phyloP scores from a whole-genome alignment of 352 stramenopile species.

The Globisporangium okanoganense region DNA sequence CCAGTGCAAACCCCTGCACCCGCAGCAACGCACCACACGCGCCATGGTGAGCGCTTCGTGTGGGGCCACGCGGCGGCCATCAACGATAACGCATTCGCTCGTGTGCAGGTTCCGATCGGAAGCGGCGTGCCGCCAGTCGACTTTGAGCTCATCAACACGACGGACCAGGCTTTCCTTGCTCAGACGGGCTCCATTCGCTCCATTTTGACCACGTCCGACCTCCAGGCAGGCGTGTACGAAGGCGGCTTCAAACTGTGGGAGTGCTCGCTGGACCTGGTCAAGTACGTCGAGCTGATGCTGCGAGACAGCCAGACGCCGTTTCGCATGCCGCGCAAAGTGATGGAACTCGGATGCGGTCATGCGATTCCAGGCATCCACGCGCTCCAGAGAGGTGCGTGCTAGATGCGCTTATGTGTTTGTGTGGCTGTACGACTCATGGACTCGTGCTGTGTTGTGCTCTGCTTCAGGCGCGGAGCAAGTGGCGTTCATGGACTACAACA shows the following conservation, averaged over 20 bases:
- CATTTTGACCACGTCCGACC: slow-evolving; percentile 69
- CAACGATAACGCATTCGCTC: slow-evolving; percentile 19
- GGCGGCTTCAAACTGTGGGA: slow-evolving; percentile 88
- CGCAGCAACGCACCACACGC: slow-evolving; percentile 21
- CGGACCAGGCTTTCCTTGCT: slow-evolving; percentile 37
- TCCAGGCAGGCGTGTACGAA: slow-evolving; percentile 81
- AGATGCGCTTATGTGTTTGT: neutral
- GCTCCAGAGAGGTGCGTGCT: slow-evolving; percentile 45
- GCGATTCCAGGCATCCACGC: slow-evolving; percentile 74
- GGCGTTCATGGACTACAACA: slow-evolving; percentile 87
- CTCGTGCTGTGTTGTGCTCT: neutral
- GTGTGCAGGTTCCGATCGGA: slow-evolving; percentile 26
- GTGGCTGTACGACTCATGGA: neutral
- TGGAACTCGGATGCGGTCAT: slow-evolving; percentile 81
- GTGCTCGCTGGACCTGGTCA: slow-evolving; percentile 70
- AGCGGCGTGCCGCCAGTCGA: slow-evolving; percentile 15
- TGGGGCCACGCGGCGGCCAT: slow-evolving; percentile 19
- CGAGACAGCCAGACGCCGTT: slow-evolving; percentile 11
- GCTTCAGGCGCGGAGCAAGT: slow-evolving; percentile 49
- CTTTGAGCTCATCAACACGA: slow-evolving; percentile 70
- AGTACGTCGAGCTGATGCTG: slow-evolving; percentile 34
- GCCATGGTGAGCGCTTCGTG: slow-evolving; percentile 49
- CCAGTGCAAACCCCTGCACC: neutral
- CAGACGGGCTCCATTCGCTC: slow-evolving; percentile 57
- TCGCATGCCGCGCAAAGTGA: slow-evolving; percentile 31